Evolutionary conservation across 2,329 filamentous ascomycete species (phyloP), one percentile per base, ranked within the genome.

Genomic region (Trichoderma afroharzianum): DNA sequence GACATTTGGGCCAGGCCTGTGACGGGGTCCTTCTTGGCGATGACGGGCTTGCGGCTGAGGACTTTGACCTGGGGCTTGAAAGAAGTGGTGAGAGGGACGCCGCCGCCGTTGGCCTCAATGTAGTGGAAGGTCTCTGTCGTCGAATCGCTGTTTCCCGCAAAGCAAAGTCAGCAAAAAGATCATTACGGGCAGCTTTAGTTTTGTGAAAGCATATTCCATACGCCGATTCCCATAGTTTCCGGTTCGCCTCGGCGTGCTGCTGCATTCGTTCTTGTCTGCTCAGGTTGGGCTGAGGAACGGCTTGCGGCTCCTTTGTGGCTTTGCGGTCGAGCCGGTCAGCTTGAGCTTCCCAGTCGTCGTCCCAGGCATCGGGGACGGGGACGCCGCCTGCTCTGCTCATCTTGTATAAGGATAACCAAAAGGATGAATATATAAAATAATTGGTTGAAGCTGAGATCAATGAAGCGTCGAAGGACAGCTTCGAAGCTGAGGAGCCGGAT

Each of bases 171-270:
- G 58, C 26, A 55, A 63, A 59, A n/a, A 6, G n/a, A 24, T 26
- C 8, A 32, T 39, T 61, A 33, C 6, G 32, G 30, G 36, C 36
- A 18, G 3, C 6, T 8, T 43, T n/a, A 9, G 39, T 43, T 7
- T n/a, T n/a, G 15, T 43, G 18, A 43, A 21, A 32, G 47, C 12
- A 57, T 63, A 15, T 12, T 63, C 2, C 89, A 71, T 89, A 96
- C 92, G 95, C 95, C 78, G 94, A 91, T 78, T 96, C 90, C 95
- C 95, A 98, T 70, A 98, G 83, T 80, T 92, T 92, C 77, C 91
- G 90, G 80, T 98, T 97, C 68, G 91, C 88, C 80, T 97, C 94
- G 32, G 88, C 89, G 80, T 98, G 95, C 79, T 91, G 88, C 14
- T 92, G 93, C 73, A 92, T 86, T 55, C 92, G 90, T 81, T 98